Base-by-base conservation (phyloP, 371 early-diverging fungal species). In the Funneliformis caledonium region DNA sequence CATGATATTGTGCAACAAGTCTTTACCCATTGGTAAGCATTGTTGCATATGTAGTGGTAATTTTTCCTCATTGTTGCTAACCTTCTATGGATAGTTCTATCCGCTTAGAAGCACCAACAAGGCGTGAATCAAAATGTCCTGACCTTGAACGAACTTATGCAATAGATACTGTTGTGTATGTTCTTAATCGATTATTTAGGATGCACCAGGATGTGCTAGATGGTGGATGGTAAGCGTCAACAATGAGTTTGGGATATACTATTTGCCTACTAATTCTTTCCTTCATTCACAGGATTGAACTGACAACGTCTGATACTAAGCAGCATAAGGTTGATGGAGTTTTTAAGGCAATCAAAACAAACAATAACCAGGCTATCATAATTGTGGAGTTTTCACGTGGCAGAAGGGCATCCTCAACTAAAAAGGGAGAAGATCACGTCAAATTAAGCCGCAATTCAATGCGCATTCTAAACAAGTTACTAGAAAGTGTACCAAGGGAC, bases 161-260 rank as follows among this genome's bases (percentile, higher is more conserved):
- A 9, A 67, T 78, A 11, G 78, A 78, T 22, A 78, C 78, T 26
- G 67, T 47, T 48, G 50, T 78, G n/a, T 78, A 78, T 16, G 48
- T 78, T 67, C 48, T 78, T 4, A 78, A 78, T 68, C 0, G 48
- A 11, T 31, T 78, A 50, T 78, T 67, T 65, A 78, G 78, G 26
- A 78, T 78, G 67, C 50, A 78, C 19, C 78, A 78, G 48, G 67
- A 78, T 48, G 67, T 45, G 33, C 45, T 78, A 47, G 78, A 78
- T 68, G 48, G 47, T 31, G 26, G 2, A 47, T 78, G 47, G 67
- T 78, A 78, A 43, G 26, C 10, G 43, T 42, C 72, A 52, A 10
- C 52, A 5, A 50, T 37, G 26, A 72, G 8, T 50, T 61, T 26
- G 10, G 16, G 42, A 47, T 37, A 6, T 76, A 61, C 5, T 9